Evolutionary conservation across 179 eudicot species (phyloP).

Genomic region (Spergularia azorica): DNA sequence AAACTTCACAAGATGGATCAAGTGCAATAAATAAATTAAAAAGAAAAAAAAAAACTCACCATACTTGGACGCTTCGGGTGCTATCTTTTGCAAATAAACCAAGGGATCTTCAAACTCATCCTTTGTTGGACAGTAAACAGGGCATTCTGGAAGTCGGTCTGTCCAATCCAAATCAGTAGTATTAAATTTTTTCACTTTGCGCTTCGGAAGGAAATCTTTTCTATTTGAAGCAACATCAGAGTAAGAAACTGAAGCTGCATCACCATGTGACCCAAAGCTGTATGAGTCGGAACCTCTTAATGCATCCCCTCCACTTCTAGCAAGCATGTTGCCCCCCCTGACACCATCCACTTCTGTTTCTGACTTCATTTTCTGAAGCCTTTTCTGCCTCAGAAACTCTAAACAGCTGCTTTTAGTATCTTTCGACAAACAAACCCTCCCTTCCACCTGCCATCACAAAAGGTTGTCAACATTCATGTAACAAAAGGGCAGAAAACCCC

Average conservation of each 20-base stretch:
- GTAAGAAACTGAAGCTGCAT: slow-evolving; percentile 35
- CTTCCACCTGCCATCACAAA: slow-evolving; percentile 67
- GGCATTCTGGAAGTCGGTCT: slow-evolving; percentile 75
- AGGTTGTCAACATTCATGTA: neutral
- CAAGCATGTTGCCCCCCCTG: slow-evolving; percentile 44
- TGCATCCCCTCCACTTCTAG: slow-evolving; percentile 81
- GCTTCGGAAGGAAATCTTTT: slow-evolving; percentile 44
- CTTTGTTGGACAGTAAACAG: slow-evolving; percentile 71
- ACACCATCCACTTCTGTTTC: slow-evolving; percentile 35
- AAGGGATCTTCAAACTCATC: slow-evolving; percentile 95
- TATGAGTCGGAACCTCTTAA: slow-evolving; percentile 68
- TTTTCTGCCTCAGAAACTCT: slow-evolving; percentile 81
- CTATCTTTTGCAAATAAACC: slow-evolving; percentile 79
- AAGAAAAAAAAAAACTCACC: slow-evolving; percentile 43
- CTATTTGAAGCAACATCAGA: slow-evolving; percentile 40
- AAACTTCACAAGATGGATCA: slow-evolving; percentile 7
- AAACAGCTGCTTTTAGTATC: slow-evolving; percentile 59
- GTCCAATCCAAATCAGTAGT: slow-evolving; percentile 67
- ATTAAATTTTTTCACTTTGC: slow-evolving; percentile 60
- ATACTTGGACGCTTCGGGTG: slow-evolving; percentile 90
- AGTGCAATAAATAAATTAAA: neutral
- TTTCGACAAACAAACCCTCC: slow-evolving; percentile 68
- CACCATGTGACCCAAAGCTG: slow-evolving; percentile 50
- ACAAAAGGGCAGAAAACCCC: neutral
- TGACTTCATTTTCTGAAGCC: slow-evolving; percentile 66